Evolutionary conservation across 2,329 filamentous ascomycete species (phyloP).

Genomic region (Onygenales sp.): DNA sequence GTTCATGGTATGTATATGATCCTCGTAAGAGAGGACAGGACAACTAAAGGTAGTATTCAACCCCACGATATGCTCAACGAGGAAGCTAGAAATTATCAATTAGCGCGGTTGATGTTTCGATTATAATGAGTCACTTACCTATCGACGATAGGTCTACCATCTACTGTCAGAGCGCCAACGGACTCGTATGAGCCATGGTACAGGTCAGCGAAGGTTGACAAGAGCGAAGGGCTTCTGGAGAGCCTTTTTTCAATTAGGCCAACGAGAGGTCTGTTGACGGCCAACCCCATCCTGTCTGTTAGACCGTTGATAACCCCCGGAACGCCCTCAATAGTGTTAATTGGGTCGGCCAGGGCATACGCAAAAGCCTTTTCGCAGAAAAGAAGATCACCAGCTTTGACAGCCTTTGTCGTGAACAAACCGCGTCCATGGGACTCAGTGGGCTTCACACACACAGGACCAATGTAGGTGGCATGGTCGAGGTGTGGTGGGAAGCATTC

Average conservation of each 20-base stretch:
- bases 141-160: slow-evolving; percentile 37
- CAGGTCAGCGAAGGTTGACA: slow-evolving; percentile 27
- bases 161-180: slow-evolving; percentile 16
- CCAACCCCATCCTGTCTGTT: no score
- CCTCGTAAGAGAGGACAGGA: slow-evolving; percentile 15
- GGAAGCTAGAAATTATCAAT: slow-evolving; percentile 30
- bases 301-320: no score
- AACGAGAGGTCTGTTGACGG: no score
- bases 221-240: slow-evolving; percentile 29
- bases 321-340: no score
- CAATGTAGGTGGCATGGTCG: slow-evolving; percentile 40
- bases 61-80: slow-evolving; percentile 33
- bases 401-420: slow-evolving; percentile 40
- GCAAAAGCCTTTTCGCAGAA: slow-evolving; percentile 49
- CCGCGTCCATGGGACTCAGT: slow-evolving; percentile 39
- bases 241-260: slow-evolving; percentile 13
- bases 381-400: slow-evolving; percentile 43
- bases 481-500: slow-evolving; percentile 31
- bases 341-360: slow-evolving; percentile 17
- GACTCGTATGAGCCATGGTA: slow-evolving; percentile 33
- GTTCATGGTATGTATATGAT: slow-evolving; percentile 11
- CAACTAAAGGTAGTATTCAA: slow-evolving; percentile 38
- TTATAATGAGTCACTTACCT: slow-evolving; percentile 26
- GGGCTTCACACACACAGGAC: slow-evolving; percentile 32
- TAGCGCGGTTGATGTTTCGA: not conserved